These are phyloP conservation scores for Gloeopeniophorella convolvens DNA, from an alignment of 768 basidiomycete genomes.

Conservation along the genomic window DNA sequence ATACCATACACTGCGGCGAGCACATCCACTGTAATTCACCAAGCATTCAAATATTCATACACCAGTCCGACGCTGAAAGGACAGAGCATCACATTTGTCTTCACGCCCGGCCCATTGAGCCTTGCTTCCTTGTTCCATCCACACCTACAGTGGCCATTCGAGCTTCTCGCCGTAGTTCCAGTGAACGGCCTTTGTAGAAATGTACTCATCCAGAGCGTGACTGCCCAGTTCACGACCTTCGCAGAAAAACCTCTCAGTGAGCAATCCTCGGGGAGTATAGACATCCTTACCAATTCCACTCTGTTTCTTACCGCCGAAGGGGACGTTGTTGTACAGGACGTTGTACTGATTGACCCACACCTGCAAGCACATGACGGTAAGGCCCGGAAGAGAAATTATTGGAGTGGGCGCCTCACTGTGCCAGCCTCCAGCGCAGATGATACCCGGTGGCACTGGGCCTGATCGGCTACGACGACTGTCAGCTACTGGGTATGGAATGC, in stretches of 20 bases:
- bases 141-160: slow-evolving; percentile 63
- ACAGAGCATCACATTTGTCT: no score
- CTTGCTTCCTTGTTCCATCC: background rate
- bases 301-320: slow-evolving; percentile 94
- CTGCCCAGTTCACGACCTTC: slow-evolving; percentile 83
- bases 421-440: slow-evolving; percentile 83
- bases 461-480: slow-evolving; percentile 47
- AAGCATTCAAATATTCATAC: no score
- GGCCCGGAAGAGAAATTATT: no score
- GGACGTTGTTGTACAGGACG: slow-evolving; percentile 76
- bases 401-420: slow-evolving; percentile 46
- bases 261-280: background rate
- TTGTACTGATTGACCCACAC: slow-evolving; percentile 95
- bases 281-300: slow-evolving; percentile 65
- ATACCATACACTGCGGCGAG: no score
- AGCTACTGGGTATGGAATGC: slow-evolving; percentile 14
- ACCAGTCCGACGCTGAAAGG: no score
- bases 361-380: no score
- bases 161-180: slow-evolving; percentile 84
- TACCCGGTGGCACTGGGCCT: slow-evolving; percentile 85
- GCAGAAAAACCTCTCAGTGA: background rate
- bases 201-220: slow-evolving; percentile 80
- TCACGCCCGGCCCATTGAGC: no score
- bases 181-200: slow-evolving; percentile 74
- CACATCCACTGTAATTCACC: no score